Conservation (phyloP, 2,329 filamentous ascomycete species). For the Aspergillus sp. region DNA sequence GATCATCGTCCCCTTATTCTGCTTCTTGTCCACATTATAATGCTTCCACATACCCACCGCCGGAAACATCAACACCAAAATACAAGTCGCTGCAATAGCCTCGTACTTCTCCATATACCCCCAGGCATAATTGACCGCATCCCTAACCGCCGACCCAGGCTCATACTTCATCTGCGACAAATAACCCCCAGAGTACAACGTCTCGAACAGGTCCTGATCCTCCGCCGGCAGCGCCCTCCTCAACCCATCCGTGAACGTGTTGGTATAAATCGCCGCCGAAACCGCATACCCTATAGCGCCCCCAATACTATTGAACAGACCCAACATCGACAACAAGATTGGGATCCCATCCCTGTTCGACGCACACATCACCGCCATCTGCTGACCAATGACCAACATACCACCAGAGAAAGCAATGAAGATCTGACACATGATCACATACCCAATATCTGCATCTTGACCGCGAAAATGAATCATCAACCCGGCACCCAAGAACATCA, state of each 20-base stretch:
- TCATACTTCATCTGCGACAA: slow-evolving; percentile 31
- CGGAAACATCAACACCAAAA: slow-evolving; percentile 29
- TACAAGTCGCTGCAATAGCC: slow-evolving; percentile 27
- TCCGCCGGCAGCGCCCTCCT: slow-evolving; percentile 18
- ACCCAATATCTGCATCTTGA: slow-evolving; percentile 50
- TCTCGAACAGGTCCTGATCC: slow-evolving; percentile 21
- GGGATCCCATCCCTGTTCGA: slow-evolving; percentile 58
- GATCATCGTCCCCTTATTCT: slow-evolving; percentile 30
- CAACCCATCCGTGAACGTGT: slow-evolving; percentile 55
- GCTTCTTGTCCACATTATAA: slow-evolving; percentile 31
- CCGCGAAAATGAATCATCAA: slow-evolving; percentile 60
- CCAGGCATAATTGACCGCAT: slow-evolving; percentile 35
- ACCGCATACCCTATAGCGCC: slow-evolving; percentile 39
- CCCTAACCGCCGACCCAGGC: slow-evolving; percentile 26
- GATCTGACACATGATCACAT: slow-evolving; percentile 58
- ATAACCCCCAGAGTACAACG: slow-evolving; percentile 30
- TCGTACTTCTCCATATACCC: slow-evolving; percentile 33
- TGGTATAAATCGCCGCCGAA: slow-evolving; percentile 56
- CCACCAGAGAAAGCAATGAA: slow-evolving; percentile 58
- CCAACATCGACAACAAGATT: slow-evolving; percentile 41
- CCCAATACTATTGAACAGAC: slow-evolving; percentile 38
- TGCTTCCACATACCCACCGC: slow-evolving; percentile 31
- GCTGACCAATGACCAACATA: slow-evolving; percentile 56
- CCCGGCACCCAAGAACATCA: slow-evolving; percentile 55
- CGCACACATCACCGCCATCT: slow-evolving; percentile 61